A percentile compares a stretch with the other conserved stretches of the same genome.
Evolutionary conservation across 805 yeast species (phyloP).

Genomic region (Ogataea wickerhamii): DNA sequence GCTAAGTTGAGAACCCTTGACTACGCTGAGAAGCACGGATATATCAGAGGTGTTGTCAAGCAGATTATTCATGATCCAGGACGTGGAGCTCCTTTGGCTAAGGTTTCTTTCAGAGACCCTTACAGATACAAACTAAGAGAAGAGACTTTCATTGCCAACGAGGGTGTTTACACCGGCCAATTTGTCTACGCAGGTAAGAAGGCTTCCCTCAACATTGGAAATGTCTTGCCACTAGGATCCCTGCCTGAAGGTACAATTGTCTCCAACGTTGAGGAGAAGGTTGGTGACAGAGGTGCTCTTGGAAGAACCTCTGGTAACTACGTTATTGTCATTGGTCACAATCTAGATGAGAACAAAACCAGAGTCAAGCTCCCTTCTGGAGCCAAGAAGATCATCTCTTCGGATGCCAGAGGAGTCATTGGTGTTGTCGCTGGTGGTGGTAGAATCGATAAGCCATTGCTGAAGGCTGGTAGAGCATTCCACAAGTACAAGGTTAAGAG

Average conservation of each 20-base stretch:
- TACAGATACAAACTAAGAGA: slow-evolving; percentile 97
- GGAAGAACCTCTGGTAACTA: slow-evolving; percentile 99
- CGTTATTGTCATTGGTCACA: slow-evolving; percentile 98
- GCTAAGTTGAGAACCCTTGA: slow-evolving; percentile 99
- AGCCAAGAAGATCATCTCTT: slow-evolving; percentile 93
- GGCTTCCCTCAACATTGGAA: slow-evolving; percentile 96
- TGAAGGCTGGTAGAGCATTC: slow-evolving; percentile 99
- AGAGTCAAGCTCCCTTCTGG: slow-evolving; percentile 99
- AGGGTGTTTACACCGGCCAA: slow-evolving; percentile 99
- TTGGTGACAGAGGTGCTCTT: slow-evolving; percentile 99
- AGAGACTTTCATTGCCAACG: slow-evolving; percentile 98
- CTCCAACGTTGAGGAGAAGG: slow-evolving; percentile 97
- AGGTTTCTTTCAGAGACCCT: slow-evolving; percentile 99
- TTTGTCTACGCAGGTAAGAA: slow-evolving; percentile 98
- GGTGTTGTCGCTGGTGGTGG: slow-evolving; percentile 99
- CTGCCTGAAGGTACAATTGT: slow-evolving; percentile 99
- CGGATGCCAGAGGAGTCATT: slow-evolving; percentile 98
- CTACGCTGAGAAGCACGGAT: slow-evolving; percentile 99
- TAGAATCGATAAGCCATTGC: slow-evolving; percentile 98
- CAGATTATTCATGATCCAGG: slow-evolving; percentile 99
- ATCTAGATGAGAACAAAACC: slow-evolving; percentile 98
- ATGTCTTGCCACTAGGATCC: slow-evolving; percentile 93
- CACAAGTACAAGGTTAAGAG: slow-evolving; percentile 99
- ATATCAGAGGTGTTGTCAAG: slow-evolving; percentile 99
- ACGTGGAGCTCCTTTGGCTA: slow-evolving; percentile 99